These are phyloP conservation scores for Lanmaoa rubissima DNA, from an alignment of 768 basidiomycete species.

Conservation along the genomic window DNA sequence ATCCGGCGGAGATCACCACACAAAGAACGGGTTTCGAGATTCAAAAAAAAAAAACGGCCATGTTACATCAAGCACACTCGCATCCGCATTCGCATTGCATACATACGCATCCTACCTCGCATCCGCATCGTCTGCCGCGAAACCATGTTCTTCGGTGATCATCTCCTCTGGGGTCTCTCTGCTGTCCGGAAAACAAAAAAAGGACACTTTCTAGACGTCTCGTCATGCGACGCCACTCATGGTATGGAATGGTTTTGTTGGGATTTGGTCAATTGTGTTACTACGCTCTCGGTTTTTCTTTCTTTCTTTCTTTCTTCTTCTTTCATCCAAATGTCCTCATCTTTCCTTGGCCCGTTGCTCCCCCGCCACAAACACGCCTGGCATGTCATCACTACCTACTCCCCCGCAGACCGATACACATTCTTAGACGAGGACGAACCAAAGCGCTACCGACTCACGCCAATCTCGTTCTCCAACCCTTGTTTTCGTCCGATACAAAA, in stretches of 20 bases:
- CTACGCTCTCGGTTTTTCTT: constrained; percentile 1
- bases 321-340: neutral
- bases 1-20: neutral
- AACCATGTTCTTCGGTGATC: neutral
- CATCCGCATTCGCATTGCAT: constrained; percentile 12
- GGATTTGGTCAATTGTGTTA: constrained; percentile 8
- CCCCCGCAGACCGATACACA: too few relatives aligned
- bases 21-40: constrained; percentile 6
- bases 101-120: neutral
- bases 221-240: constrained; percentile 6
- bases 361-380: neutral
- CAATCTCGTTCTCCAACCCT: too few relatives aligned
- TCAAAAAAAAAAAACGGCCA: neutral
- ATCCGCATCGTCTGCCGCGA: neutral
- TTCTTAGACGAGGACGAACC: neutral
- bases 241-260: constrained; percentile 14
- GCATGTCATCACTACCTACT: neutral
- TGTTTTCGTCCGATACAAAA: neutral
- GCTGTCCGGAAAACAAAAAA: constrained; percentile 15
- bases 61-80: constrained; percentile 1
- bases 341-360: neutral
- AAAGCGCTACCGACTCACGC: neutral
- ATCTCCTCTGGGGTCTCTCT: neutral
- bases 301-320: neutral
- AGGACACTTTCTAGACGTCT: constrained; percentile 6